Conservation (phyloP, 2,329 filamentous ascomycete genomes). For the Hymenoscyphus scutula region DNA sequence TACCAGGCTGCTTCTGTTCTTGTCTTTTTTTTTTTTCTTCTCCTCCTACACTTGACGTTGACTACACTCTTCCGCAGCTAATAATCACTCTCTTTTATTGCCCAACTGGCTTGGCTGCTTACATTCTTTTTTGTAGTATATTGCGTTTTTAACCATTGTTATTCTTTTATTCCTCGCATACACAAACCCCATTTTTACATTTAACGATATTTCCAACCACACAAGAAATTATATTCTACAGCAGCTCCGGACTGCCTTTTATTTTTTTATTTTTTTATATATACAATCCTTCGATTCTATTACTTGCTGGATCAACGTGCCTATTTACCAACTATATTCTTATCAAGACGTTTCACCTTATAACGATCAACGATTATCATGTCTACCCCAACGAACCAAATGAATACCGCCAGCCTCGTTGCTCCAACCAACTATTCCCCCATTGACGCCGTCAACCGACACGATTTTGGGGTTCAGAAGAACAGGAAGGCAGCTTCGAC, state of each 20-base stretch:
- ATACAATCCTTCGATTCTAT: slow-evolving; percentile 31
- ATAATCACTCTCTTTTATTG: slow-evolving; percentile 45
- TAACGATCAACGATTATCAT: slow-evolving; percentile 34
- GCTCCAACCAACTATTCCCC: slow-evolving; percentile 34
- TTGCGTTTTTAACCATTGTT: slow-evolving; percentile 32
- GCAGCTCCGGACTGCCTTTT: slow-evolving; percentile 45
- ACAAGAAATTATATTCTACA: slow-evolving; percentile 43
- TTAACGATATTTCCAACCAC: slow-evolving; percentile 24
- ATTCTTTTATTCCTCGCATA: slow-evolving; percentile 29
- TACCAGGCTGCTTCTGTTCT: slow-evolving; percentile 21
- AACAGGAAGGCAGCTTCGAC: slow-evolving; percentile 67
- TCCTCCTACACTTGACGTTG: slow-evolving; percentile 36
- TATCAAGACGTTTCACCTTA: slow-evolving; percentile 22
- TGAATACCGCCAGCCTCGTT: slow-evolving; percentile 36
- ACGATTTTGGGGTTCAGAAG: slow-evolving; percentile 61
- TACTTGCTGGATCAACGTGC: slow-evolving; percentile 35
- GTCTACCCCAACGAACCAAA: slow-evolving; percentile 35
- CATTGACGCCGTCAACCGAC: slow-evolving; percentile 54
- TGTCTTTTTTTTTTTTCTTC: slow-evolving; percentile 27
- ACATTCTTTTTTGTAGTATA: slow-evolving; percentile 47
- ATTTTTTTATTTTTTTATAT: too few relatives aligned
- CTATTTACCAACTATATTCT: slow-evolving; percentile 25
- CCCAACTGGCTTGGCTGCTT: slow-evolving; percentile 54
- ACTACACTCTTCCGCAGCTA: slow-evolving; percentile 37
- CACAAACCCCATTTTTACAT: slow-evolving; percentile 13